A percentile compares a stretch with the other conserved stretches of the same genome.
Conservation (phyloP, 805 yeast genomes). For the Ogataea parapolymorpha region DNA sequence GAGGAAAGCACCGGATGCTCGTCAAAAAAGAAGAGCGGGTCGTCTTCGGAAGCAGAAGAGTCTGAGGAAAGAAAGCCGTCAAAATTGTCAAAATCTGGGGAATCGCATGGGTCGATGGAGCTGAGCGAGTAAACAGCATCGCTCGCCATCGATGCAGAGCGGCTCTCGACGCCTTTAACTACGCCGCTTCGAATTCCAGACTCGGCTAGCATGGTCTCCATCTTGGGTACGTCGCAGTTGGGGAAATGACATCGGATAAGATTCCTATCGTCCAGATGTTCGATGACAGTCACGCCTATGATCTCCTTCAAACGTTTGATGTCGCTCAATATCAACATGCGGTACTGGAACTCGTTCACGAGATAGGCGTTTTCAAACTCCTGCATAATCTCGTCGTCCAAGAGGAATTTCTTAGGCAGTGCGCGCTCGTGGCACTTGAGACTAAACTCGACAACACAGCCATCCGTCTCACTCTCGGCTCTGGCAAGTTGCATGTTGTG, state of each 20-base stretch:
- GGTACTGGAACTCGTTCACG: slow-evolving; percentile 17
- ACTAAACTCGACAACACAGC: slow-evolving; percentile 58
- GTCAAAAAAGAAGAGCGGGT: slow-evolving; percentile 6
- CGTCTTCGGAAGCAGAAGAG: slow-evolving; percentile 15
- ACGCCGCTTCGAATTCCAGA: slow-evolving; percentile 57
- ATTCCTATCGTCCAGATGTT: slow-evolving; percentile 42
- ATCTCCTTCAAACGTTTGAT: slow-evolving; percentile 21
- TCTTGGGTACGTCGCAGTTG: slow-evolving; percentile 57
- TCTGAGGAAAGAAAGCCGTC: slow-evolving; percentile 13
- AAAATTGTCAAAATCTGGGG: background rate
- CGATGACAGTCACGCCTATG: slow-evolving; percentile 43
- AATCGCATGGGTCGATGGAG: slow-evolving; percentile 1
- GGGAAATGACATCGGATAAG: slow-evolving; percentile 59
- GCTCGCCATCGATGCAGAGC: background rate
- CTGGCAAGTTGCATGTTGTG: slow-evolving; percentile 34
- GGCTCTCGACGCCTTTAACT: slow-evolving; percentile 29
- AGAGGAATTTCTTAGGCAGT: slow-evolving; percentile 35
- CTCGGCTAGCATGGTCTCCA: slow-evolving; percentile 56
- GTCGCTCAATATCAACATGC: slow-evolving; percentile 19
- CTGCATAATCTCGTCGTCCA: slow-evolving; percentile 43
- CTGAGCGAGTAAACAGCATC: background rate
- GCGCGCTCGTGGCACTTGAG: slow-evolving; percentile 25
- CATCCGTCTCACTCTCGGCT: slow-evolving; percentile 35
- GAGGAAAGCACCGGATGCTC: slow-evolving; percentile 18
- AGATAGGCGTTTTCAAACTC: slow-evolving; percentile 34